These are phyloP conservation scores for Schizosaccharomyces osmophilus DNA, from an alignment of 805 yeast species.

Conservation along the genomic window DNA sequence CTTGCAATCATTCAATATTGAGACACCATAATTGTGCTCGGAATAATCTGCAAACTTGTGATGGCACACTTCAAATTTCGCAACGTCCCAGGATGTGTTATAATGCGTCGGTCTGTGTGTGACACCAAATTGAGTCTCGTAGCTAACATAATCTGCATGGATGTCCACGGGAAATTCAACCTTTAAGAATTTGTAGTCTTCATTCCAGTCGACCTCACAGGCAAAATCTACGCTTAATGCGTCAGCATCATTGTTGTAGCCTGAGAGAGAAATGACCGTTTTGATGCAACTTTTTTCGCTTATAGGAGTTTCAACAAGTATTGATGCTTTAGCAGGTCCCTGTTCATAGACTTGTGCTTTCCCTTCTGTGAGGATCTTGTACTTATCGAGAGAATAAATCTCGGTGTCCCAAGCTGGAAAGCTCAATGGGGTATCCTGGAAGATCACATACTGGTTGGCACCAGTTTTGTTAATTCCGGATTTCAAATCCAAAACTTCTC, in stretches of 20 bases:
- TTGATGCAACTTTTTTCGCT: conserved; percentile 46
- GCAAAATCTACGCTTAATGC: conserved; percentile 25
- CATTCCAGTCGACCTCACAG: conserved; percentile 62
- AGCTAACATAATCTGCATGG: conserved; percentile 50
- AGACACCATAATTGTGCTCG: conserved; percentile 67
- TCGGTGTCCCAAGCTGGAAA: conserved; percentile 98
- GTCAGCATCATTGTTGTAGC: conserved; percentile 11
- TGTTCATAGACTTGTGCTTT: conserved; percentile 19
- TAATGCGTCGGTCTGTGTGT: conserved; percentile 83
- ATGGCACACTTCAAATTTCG: conserved; percentile 85
- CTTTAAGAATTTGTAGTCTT: conserved; percentile 64
- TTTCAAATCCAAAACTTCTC: conserved; percentile 25
- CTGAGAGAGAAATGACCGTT: conserved; percentile 18
- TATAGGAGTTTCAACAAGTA: conserved; percentile 31
- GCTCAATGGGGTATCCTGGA: conserved; percentile 71
- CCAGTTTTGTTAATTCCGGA: conserved; percentile 22
- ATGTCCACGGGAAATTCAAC: conserved; percentile 86
- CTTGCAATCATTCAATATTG: conserved; percentile 59
- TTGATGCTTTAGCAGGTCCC: conserved; percentile 37
- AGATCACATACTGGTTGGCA: conserved; percentile 61
- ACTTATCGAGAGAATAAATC: conserved; percentile 56
- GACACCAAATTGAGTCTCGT: conserved; percentile 83
- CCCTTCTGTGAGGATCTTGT: conserved; percentile 23
- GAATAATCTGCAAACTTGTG: conserved; percentile 86
- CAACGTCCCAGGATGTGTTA: conserved; percentile 89